phyloP scores from a whole-genome alignment of 108 stramenopile species.

The Aurantiochytrium sp. region DNA sequence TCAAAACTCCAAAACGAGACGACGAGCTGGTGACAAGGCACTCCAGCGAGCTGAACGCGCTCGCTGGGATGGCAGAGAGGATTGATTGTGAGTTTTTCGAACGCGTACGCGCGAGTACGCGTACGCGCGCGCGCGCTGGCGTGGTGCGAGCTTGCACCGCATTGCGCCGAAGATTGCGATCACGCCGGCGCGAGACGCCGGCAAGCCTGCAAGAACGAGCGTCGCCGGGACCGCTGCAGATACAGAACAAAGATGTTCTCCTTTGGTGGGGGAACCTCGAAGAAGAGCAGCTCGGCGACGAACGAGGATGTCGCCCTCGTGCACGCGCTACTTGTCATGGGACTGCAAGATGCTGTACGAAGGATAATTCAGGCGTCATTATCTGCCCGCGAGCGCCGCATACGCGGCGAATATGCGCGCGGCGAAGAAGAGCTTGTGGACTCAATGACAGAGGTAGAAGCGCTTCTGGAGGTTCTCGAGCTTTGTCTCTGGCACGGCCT shows the following conservation, averaged over 20 bases:
- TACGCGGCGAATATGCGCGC: not conserved
- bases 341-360: not conserved
- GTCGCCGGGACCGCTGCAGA: not conserved
- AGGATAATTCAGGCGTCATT: not conserved
- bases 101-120: too few relatives aligned
- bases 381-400: not conserved
- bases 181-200: not conserved
- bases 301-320: not conserved
- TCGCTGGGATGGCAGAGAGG: too few relatives aligned
- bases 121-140: too few relatives aligned
- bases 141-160: too few relatives aligned
- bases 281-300: not conserved
- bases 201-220: not conserved
- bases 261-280: not conserved
- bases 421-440: not conserved
- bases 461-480: not conserved
- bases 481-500: constrained; percentile 5
- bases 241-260: not conserved
- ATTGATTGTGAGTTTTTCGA: too few relatives aligned
- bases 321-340: not conserved
- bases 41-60: too few relatives aligned
- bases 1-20: too few relatives aligned
- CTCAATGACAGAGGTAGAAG: not conserved
- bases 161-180: too few relatives aligned
- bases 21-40: too few relatives aligned